Conservation (phyloP, 257 asterid species). For the Schizonepeta tenuifolia region DNA sequence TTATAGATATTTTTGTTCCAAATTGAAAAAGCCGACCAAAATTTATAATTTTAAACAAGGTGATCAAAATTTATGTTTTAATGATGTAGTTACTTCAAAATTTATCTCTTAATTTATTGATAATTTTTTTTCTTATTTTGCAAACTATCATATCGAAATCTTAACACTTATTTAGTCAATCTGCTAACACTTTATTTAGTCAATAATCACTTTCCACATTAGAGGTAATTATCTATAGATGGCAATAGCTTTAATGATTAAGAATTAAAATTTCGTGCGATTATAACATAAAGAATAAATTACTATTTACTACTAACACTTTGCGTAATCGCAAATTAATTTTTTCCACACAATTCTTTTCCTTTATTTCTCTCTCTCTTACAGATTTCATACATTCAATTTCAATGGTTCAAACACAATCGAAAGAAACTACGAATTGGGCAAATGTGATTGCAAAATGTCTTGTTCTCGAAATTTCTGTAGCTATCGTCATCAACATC, state of each 20-base stretch:
- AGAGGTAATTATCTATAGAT: background rate
- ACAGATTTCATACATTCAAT: background rate
- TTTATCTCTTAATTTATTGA: too few species aligned
- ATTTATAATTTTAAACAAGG: too few species aligned
- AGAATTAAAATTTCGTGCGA: background rate
- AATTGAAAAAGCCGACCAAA: too few species aligned
- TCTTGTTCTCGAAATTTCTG: conserved; percentile 39
- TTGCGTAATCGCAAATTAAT: background rate
- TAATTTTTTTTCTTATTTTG: too few species aligned
- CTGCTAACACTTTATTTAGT: background rate
- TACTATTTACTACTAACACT: background rate
- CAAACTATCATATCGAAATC: too few species aligned
- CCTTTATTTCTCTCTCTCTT: background rate
- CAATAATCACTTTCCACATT: background rate
- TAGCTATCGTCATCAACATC: background rate
- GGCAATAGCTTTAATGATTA: background rate
- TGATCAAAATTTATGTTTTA: too few species aligned
- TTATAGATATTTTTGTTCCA: too few species aligned
- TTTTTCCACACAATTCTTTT: background rate
- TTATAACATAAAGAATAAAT: background rate
- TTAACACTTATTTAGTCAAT: background rate
- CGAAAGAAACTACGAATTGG: conserved; percentile 27
- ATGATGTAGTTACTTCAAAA: too few species aligned
- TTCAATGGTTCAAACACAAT: conserved; percentile 8
- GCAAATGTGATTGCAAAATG: conserved; percentile 54